Evolutionary conservation across 2,329 filamentous ascomycete genomes (phyloP).

Genomic region (Cryphonectria parasitica): DNA sequence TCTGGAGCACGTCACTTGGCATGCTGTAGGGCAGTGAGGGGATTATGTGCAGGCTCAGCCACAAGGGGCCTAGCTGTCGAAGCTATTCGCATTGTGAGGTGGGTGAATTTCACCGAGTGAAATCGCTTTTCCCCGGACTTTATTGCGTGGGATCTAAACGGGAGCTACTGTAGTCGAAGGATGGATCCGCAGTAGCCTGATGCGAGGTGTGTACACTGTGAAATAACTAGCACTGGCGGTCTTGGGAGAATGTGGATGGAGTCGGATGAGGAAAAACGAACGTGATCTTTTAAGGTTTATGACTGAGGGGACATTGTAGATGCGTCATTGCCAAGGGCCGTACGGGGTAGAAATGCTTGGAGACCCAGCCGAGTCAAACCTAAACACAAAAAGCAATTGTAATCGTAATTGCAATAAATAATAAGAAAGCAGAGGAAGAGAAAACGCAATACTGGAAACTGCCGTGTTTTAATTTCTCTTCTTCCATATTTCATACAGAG

Average conservation of each 20-base stretch:
- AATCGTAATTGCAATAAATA: too few species aligned
- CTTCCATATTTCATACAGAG: too few species aligned
- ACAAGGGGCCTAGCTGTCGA: background rate
- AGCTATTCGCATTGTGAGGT: background rate
- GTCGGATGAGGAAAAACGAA: background rate
- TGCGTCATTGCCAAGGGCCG: background rate
- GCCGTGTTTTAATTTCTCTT: too few species aligned
- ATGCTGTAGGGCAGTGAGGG: background rate
- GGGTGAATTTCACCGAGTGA: background rate
- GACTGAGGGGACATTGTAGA: background rate
- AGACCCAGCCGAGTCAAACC: background rate
- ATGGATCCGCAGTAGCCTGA: background rate
- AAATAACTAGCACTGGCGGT: background rate
- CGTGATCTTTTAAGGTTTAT: background rate
- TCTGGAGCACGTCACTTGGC: background rate
- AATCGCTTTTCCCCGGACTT: background rate
- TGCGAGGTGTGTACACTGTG: background rate
- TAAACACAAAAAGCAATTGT: background rate
- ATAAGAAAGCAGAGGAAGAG: too few species aligned
- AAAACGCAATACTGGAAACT: too few species aligned
- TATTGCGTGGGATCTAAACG: background rate
- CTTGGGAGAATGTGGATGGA: background rate
- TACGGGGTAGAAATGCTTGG: background rate
- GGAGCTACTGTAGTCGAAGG: background rate
- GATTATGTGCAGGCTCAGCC: background rate